A percentile compares a stretch with the other conserved stretches of the same genome.
Evolutionary conservation across 495 filamentous ascomycete species (phyloP).

Genomic region (Glutinoglossum americanum): DNA sequence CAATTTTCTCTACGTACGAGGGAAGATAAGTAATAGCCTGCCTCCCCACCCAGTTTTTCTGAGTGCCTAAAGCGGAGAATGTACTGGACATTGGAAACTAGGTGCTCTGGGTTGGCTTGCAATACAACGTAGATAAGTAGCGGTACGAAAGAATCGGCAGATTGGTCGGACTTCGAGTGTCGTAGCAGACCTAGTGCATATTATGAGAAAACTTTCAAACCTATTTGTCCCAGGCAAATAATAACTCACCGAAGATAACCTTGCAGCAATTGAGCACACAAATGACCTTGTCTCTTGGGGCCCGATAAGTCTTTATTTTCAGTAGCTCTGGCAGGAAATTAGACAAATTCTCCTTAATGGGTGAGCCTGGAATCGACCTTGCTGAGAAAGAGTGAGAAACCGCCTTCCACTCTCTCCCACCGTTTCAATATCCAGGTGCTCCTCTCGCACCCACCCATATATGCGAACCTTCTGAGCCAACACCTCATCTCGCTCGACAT

Average conservation of each 20-base stretch:
- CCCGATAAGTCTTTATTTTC: constrained; percentile 90
- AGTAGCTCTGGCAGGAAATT: constrained; percentile 40
- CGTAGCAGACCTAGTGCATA: constrained; percentile 48
- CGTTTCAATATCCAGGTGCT: constrained; percentile 86
- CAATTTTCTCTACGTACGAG: constrained; percentile 32
- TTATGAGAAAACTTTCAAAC: neutral
- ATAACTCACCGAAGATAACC: constrained; percentile 72
- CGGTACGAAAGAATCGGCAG: constrained; percentile 89
- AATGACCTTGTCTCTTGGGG: constrained; percentile 93
- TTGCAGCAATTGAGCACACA: constrained; percentile 98
- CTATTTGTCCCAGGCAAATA: constrained; percentile 2
- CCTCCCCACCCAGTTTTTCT: constrained; percentile 89
- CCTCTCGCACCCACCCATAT: constrained; percentile 84
- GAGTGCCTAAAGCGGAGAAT: constrained; percentile 92
- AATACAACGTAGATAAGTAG: constrained; percentile 91
- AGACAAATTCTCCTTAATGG: constrained; percentile 11
- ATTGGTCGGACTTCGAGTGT: constrained; percentile 80
- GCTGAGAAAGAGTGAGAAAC: constrained; percentile 74
- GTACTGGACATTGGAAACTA: constrained; percentile 96
- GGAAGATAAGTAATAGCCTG: constrained; percentile 95
- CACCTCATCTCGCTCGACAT: constrained; percentile 89
- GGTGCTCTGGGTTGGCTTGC: constrained; percentile 78
- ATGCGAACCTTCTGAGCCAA: constrained; percentile 90
- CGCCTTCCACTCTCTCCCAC: constrained; percentile 63
- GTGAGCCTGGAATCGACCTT: constrained; percentile 31